These are phyloP conservation scores for Prunus fruticosa DNA, from an alignment of 306 rosid genomes.

Conservation along the genomic window DNA sequence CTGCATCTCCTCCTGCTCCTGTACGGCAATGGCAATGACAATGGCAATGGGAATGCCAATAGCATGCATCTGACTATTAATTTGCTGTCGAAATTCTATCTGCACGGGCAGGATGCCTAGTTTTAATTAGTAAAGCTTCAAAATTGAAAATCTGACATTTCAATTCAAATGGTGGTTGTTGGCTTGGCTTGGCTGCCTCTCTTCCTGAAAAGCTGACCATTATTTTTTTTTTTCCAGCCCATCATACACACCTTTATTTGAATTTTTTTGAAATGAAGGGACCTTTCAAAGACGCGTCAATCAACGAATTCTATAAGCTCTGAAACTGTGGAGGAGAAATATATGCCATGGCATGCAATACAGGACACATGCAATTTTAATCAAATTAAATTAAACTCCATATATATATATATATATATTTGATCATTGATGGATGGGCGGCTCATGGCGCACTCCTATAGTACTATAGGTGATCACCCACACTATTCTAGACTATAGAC, in stretches of 20 bases:
- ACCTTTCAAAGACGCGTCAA: conserved; percentile 42
- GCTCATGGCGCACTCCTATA: too few relatives aligned
- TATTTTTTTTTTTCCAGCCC: conserved; percentile 47
- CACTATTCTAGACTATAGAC: too few relatives aligned
- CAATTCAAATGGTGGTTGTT: conserved; percentile 35
- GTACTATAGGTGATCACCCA: too few relatives aligned
- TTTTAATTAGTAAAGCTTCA: not conserved
- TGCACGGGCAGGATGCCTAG: not conserved
- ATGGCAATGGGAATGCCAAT: not conserved
- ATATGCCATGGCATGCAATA: not conserved
- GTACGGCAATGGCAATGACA: conserved; percentile 21
- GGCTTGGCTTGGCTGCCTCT: conserved; percentile 11
- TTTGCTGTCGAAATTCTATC: not conserved
- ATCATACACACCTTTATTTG: conserved; percentile 32
- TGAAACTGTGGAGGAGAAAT: not conserved
- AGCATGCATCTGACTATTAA: not conserved
- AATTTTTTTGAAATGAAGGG: conserved; percentile 27
- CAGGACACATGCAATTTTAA: not conserved
- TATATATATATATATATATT: too few relatives aligned
- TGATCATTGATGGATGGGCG: too few relatives aligned
- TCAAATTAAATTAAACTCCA: too few relatives aligned
- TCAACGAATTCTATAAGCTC: conserved; percentile 24
- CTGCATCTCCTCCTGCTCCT: conserved; percentile 14
- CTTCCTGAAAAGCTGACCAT: conserved; percentile 58
- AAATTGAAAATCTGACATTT: conserved; percentile 5